Base-by-base conservation (phyloP, 768 basidiomycete genomes). In the Podaxis mareebaensis region DNA sequence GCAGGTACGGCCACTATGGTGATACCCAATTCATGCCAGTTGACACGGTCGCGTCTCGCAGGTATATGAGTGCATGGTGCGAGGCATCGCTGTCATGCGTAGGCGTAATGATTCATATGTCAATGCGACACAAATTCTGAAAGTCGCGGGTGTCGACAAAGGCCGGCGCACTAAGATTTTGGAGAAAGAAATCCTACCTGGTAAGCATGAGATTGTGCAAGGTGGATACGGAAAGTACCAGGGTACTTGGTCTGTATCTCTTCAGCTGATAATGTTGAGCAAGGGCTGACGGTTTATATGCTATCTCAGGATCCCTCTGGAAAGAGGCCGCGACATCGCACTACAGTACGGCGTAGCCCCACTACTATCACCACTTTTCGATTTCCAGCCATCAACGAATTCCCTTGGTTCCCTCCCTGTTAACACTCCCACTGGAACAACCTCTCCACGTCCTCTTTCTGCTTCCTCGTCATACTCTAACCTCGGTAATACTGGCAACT, bases 181-280 rank as follows among this genome's bases (percentile, higher is more conserved):
- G 13, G 92, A 99, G 82, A 97, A 96, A 75, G 96, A 99, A 78
- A 94, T 99, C 66, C 84, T 96, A 48, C 91, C 92, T 61, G 95
- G 95, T 53, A 90, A 91, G 76, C 94, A 97, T 75, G 96, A 99
- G 76, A 99, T 99, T 74, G 94, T 99, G 4, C 97, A 99, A 75
- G 97, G 97, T 42, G 97, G 97, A 33, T 99, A 99, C 73, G 97
- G 97, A 26, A 96, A 98, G 79, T 99, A 98, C 74, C 97, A 99
- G 75, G 97, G 97, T 67, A 99, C 96, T 61, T 99, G 97, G 96
- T 96, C 71, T 72, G 88, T 69, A 33, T 63, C 54, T 53, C 46
- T 28, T 60, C 62, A 26, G 11, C 20, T 17, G 33, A 22, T 42
- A 12, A 61, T 42, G 49, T 64, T 68, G 33, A 68, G 68, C 60